Conservation (phyloP, 2,329 filamentous ascomycete genomes). For the Stylonectria norvegica region DNA sequence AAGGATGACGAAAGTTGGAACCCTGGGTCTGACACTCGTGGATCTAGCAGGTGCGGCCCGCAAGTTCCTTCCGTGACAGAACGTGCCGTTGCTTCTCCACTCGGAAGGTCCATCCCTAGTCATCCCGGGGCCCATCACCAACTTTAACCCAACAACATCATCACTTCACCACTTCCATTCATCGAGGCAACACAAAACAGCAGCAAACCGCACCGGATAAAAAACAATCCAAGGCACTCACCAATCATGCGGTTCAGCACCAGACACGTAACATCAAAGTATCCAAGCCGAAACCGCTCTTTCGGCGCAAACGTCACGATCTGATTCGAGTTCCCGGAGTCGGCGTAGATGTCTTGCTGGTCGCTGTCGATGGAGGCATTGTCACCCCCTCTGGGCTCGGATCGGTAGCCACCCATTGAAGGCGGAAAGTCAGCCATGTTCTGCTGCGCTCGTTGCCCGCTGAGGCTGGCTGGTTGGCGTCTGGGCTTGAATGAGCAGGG, state of each 20-base stretch:
- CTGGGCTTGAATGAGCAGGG: no score
- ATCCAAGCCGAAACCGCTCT: conserved; percentile 34
- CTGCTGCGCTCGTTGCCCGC: background rate
- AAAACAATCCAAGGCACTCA: conserved; percentile 16
- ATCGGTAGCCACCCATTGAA: conserved; percentile 11
- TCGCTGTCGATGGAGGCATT: conserved; percentile 20
- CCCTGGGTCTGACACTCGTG: no score
- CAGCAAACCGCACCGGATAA: background rate
- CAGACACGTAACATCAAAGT: conserved; percentile 35
- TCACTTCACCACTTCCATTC: background rate
- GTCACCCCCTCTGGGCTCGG: conserved; percentile 5
- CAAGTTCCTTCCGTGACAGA: conserved; percentile 3
- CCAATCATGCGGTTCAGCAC: conserved; percentile 38
- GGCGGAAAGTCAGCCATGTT: conserved; percentile 30
- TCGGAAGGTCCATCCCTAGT: conserved; percentile 8
- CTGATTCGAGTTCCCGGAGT: conserved; percentile 21
- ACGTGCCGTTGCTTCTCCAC: conserved; percentile 18
- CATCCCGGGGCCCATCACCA: conserved; percentile 13
- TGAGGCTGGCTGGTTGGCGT: no score
- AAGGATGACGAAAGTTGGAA: no score
- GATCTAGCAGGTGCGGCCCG: no score
- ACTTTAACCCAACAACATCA: conserved; percentile 17
- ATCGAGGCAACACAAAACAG: no score
- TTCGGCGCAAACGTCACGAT: conserved; percentile 34
- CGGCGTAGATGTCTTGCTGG: conserved; percentile 9